Conservation (phyloP, 1,139 yeast genomes). For the Pichia sp. region DNA sequence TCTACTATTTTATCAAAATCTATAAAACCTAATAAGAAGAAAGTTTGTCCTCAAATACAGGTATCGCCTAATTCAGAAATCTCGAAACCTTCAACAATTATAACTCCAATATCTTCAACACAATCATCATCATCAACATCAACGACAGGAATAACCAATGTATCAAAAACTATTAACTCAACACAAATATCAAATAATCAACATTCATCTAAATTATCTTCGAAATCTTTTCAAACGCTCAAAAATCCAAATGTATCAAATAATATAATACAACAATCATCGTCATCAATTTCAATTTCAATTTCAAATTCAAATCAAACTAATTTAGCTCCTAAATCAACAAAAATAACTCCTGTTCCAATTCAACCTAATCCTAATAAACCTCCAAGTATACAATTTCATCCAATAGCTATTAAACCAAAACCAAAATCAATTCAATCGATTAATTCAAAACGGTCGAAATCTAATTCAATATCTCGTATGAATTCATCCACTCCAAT, state of each 20-base stretch:
- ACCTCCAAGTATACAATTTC: constrained; percentile 14
- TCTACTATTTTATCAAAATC: too few species aligned
- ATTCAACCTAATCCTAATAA: constrained; percentile 27
- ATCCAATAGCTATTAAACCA: constrained; percentile 30
- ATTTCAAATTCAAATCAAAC: too few species aligned
- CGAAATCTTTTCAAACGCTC: not conserved
- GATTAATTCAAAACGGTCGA: constrained; percentile 15
- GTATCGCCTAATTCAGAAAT: not conserved
- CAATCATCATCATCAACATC: not conserved
- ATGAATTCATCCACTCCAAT: constrained; percentile 8
- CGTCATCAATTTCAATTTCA: not conserved
- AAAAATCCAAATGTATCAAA: not conserved
- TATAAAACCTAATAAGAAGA: too few species aligned
- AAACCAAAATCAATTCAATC: constrained; percentile 22
- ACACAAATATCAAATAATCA: not conserved
- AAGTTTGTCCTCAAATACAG: not conserved
- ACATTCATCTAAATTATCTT: not conserved
- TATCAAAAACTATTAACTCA: not conserved
- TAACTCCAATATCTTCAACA: not conserved
- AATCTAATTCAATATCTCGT: constrained; percentile 6
- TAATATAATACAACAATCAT: not conserved
- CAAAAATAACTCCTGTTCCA: constrained; percentile 42
- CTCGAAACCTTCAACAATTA: not conserved
- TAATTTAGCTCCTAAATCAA: not conserved
- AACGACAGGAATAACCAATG: not conserved